Evolutionary conservation across 225 moss, liverwort and hornwort species (phyloP), one percentile per base, ranked within the genome.

Genomic region (Takakia lepidozioides): DNA sequence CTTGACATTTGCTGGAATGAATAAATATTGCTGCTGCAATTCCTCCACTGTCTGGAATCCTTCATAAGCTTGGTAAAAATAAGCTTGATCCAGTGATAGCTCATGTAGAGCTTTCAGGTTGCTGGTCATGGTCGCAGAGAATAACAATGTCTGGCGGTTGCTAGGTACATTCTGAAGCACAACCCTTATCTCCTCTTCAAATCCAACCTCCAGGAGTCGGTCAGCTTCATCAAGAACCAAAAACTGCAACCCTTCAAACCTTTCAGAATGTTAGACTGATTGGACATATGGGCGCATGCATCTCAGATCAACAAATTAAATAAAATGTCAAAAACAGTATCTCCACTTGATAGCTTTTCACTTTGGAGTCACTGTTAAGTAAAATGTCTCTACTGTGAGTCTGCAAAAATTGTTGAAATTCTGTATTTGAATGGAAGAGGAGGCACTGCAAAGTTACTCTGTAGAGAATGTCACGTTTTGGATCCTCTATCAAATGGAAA

Each of bases 161-260:
- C 48, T 48, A 0, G 95, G 87, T 50, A 98, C 18, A 38, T 32
- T 67, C 49, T 76, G 67, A 34, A 98, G 78, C 34, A 85, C 73
- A 22, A 59, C 63, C 58, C 91, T 66, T 20, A 98, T 77, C 72
- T 98, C 98, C 15, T 66, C 58, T 62, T 98, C 87, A 19, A 98
- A 98, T 48, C 98, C 98, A 5, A 72, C 72, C 34, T 98, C 91
- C 68, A 98, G 51, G 25, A 98, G 82, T 27, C 98, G 87, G 72
- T 98, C 98, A 57, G 98, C 91, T 68, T 98, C 98, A 70, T 98
- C 98, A 21, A 98, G 78, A 35, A 98, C 98, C 21, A 98, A 73
- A 58, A 85, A 98, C 85, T 89, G 85, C 66, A 70, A 37, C 2
- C 17, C n/a, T n/a, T n/a, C n/a, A n/a, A n/a, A n/a, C n/a, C n/a